Evolutionary conservation across 306 rosid species (phyloP).

Genomic region (Sicyos edulis): DNA sequence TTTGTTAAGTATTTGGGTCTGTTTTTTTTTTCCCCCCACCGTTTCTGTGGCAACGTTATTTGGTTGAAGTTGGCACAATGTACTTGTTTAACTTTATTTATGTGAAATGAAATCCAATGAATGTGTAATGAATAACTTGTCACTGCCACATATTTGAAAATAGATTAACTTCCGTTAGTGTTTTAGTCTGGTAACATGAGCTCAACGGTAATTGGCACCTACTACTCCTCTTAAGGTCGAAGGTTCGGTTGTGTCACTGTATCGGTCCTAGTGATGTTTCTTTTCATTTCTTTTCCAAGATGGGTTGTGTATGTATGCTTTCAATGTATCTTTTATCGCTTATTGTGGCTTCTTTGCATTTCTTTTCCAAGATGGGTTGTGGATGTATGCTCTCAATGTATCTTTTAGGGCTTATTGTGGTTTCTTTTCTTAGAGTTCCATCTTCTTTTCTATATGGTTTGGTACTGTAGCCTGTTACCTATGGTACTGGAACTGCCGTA

Average conservation of each 20-base stretch:
- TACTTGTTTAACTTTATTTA: not conserved
- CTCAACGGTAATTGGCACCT: no score
- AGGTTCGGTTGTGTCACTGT: not conserved
- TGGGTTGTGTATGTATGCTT: not conserved
- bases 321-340: not conserved
- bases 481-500: no score
- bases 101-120: not conserved
- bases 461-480: no score
- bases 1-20: not conserved
- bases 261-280: not conserved
- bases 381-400: no score
- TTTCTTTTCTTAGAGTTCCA: no score
- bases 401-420: no score
- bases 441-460: not conserved
- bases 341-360: no score
- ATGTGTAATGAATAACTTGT: not conserved
- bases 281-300: not conserved
- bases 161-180: not conserved
- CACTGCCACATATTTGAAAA: not conserved
- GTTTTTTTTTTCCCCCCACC: not conserved
- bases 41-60: not conserved
- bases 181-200: not conserved
- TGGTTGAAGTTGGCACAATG: not conserved
- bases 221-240: no score
- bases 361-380: no score